These are phyloP conservation scores for Cephalotrichum gorgonifer DNA, from an alignment of 2,329 filamentous ascomycete species.

Conservation along the genomic window DNA sequence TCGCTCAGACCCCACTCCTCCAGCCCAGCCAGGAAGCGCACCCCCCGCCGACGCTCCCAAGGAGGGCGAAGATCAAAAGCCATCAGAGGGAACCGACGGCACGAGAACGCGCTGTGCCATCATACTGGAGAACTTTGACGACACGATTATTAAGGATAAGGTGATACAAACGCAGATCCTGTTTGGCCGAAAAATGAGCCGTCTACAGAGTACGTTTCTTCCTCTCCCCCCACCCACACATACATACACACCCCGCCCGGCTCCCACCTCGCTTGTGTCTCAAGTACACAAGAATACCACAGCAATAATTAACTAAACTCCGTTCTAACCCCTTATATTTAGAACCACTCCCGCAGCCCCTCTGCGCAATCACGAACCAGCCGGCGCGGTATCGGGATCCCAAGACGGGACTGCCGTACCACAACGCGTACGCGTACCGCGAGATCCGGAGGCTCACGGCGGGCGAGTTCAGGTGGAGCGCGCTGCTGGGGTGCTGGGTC, in stretches of 20 bases:
- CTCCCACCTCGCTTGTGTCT: background rate
- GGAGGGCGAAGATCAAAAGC: background rate
- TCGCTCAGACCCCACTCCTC: background rate
- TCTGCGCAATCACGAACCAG: slow-evolving; percentile 76
- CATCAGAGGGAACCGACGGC: slow-evolving; percentile 13
- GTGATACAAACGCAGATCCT: slow-evolving; percentile 47
- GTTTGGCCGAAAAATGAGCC: slow-evolving; percentile 49
- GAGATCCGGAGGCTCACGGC: slow-evolving; percentile 66
- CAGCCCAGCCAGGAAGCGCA: background rate
- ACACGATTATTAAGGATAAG: slow-evolving; percentile 44
- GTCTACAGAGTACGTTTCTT: slow-evolving; percentile 37
- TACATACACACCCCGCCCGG: background rate
- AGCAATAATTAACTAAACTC: background rate
- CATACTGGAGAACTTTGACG: slow-evolving; percentile 50
- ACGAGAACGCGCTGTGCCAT: slow-evolving; percentile 48
- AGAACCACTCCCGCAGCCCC: slow-evolving; percentile 40
- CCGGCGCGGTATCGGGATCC: slow-evolving; percentile 79
- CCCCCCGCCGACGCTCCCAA: background rate
- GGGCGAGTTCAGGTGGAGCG: slow-evolving; percentile 75
- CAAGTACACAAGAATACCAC: background rate
- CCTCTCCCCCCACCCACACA: background rate
- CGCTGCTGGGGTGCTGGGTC: slow-evolving; percentile 71
- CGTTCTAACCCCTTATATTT: background rate
- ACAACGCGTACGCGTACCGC: slow-evolving; percentile 68
- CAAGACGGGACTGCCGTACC: slow-evolving; percentile 71